Conservation (phyloP, 495 filamentous ascomycete species). For the Friedmanniomyces endolithicus region DNA sequence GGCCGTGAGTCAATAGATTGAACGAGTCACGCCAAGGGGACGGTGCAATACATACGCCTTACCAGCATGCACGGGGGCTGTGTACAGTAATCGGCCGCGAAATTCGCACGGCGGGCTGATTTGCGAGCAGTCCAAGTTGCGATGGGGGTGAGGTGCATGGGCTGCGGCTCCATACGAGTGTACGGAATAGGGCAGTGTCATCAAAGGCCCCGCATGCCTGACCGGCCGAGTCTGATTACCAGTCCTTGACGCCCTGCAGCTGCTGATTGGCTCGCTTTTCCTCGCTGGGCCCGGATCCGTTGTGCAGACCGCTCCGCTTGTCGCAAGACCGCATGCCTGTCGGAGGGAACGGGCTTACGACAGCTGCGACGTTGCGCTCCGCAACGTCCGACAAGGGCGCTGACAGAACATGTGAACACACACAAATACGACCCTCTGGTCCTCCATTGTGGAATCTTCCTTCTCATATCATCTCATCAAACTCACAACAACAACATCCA, state of each 20-base stretch:
- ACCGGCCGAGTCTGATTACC: not conserved
- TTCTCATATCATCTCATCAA: not conserved
- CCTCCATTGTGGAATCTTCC: not conserved
- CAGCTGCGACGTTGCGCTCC: no score
- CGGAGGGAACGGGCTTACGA: no score
- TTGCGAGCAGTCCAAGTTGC: not conserved
- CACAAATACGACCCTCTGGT: no score
- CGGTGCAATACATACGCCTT: not conserved
- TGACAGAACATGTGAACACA: no score
- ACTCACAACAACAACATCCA: not conserved
- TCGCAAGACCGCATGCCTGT: no score
- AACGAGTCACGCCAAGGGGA: not conserved
- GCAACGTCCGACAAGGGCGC: no score
- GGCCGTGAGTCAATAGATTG: not conserved
- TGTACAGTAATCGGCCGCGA: not conserved
- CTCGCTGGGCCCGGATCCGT: not conserved
- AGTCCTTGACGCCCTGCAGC: not conserved
- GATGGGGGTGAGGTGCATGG: no score
- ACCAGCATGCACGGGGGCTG: not conserved
- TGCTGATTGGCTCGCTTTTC: not conserved
- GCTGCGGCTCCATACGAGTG: not conserved
- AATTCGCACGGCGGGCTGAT: not conserved
- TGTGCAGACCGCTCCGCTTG: no score
- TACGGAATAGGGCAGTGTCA: not conserved
- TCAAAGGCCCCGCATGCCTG: not conserved